These are phyloP conservation scores for Fraxinus baroniana DNA, from an alignment of 305 asterid species.

Conservation along the genomic window DNA sequence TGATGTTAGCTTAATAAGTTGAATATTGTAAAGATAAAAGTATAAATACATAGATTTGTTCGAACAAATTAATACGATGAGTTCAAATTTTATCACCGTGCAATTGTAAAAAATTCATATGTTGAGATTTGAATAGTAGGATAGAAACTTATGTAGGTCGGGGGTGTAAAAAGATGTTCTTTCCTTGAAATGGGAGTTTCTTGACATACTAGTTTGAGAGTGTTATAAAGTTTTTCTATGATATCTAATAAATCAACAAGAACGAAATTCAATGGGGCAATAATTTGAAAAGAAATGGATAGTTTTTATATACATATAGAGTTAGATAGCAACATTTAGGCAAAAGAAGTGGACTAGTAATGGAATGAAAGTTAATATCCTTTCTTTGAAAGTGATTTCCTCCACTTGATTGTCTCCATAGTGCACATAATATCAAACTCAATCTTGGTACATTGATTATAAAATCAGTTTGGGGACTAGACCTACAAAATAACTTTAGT, in stretches of 20 bases:
- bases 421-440: slow-evolving; percentile 31
- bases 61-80: neutral
- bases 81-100: neutral
- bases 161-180: neutral
- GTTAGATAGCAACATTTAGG: slow-evolving; percentile 17
- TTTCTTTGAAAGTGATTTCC: slow-evolving; percentile 39
- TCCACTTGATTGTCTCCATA: slow-evolving; percentile 32
- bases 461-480: slow-evolving; percentile 6
- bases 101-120: neutral
- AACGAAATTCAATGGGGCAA: slow-evolving; percentile 30
- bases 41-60: neutral
- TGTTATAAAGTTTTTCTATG: neutral
- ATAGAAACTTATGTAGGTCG: neutral
- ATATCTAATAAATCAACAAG: slow-evolving; percentile 2
- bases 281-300: slow-evolving; percentile 26
- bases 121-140: neutral
- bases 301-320: slow-evolving; percentile 17
- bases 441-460: slow-evolving; percentile 1
- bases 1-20: neutral
- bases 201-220: neutral
- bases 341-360: slow-evolving; percentile 36
- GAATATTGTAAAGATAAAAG: neutral
- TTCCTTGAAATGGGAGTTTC: neutral
- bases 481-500: neutral
- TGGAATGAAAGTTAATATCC: slow-evolving; percentile 34